Base-by-base conservation (phyloP, 2,329 filamentous ascomycete genomes). In the Xylariomycetidae sp. region DNA sequence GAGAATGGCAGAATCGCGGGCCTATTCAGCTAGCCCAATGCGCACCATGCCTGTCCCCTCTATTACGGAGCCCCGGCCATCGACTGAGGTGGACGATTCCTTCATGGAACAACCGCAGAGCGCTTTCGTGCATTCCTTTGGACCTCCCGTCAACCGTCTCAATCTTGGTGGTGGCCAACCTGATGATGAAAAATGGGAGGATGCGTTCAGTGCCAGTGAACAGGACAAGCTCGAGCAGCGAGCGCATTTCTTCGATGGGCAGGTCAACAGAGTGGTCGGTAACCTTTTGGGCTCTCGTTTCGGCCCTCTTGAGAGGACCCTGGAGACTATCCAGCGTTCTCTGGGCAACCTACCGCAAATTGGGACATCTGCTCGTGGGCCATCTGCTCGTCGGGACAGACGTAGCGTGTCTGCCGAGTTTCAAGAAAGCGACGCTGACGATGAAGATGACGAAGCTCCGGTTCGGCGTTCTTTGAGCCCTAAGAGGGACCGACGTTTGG, bases 171-270 rank as follows among this genome's bases (percentile, higher is more conserved):
- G 74, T 18, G 79, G 76, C 40, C 66, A 81, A 12, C 79, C 82
- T 16, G 74, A 79, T 39, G 95, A 89, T 54, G 90, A 96, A 57
- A n/a, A n/a, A n/a, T 98, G 92, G 92, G 88, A 94, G 52, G 83
- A 83, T 53, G 78, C 82, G 29, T 80, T 95, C 41, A 82, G 83
- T 8, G 85, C 86, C 13, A 80, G 82, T 20, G 85, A 93, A 50
- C 86, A 93, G 38, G 76, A 79, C 31, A 95, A 94, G 59, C 68
- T 96, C 35, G 78, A 85, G 44, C 79, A 80, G 33, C 79, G 88
- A 29, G 85, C 85, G 43, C 75, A 78, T 29, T 96, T 95, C 70
- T 95, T 96, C 51, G 88, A 96, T 52, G 82, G 78, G 29, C 88
- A 85, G 52, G 85, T 98, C 42, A 88, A 95, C 54, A 79, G 87